Evolutionary conservation across 139 green algal genomes (phyloP).

Genomic region (Chlorella ohadii): DNA sequence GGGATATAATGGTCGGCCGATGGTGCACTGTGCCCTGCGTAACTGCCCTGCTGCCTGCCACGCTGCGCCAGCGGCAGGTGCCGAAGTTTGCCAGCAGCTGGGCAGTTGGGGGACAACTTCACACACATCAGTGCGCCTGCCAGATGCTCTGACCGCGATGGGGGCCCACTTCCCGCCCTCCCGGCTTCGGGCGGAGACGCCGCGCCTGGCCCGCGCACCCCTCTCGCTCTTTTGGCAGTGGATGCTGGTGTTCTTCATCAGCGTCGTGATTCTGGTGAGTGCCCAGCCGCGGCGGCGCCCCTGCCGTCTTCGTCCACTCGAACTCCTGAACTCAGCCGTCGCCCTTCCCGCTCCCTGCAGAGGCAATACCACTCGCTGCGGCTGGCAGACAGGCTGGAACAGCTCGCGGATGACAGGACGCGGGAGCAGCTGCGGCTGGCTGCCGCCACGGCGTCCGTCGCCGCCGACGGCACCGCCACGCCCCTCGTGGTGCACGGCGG

Average conservation of each 20-base stretch:
- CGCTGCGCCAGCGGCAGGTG: no score
- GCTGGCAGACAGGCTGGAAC: not conserved
- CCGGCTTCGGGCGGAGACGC: no score
- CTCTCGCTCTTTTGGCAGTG: slow-evolving; percentile 21
- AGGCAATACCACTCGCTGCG: not conserved
- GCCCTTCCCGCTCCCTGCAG: not conserved
- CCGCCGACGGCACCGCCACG: not conserved
- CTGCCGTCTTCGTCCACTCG: not conserved
- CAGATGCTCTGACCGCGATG: no score
- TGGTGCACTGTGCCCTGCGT: no score
- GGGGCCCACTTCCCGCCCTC: no score
- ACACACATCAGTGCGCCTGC: no score
- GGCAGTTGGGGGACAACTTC: no score
- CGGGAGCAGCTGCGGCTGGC: not conserved
- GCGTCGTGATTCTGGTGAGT: not conserved
- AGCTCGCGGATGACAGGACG: not conserved
- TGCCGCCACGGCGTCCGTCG: not conserved
- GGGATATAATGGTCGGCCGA: no score
- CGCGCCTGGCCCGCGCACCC: not conserved
- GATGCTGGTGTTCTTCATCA: not conserved
- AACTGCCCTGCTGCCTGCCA: no score
- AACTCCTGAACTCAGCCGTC: not conserved
- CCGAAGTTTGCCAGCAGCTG: no score
- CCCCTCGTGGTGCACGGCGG: not conserved
- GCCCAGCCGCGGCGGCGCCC: not conserved